Evolutionary conservation across 2,329 filamentous ascomycete genomes (phyloP), one percentile per base, ranked within the genome.

Genomic region (Aspergillus eucalypticola): DNA sequence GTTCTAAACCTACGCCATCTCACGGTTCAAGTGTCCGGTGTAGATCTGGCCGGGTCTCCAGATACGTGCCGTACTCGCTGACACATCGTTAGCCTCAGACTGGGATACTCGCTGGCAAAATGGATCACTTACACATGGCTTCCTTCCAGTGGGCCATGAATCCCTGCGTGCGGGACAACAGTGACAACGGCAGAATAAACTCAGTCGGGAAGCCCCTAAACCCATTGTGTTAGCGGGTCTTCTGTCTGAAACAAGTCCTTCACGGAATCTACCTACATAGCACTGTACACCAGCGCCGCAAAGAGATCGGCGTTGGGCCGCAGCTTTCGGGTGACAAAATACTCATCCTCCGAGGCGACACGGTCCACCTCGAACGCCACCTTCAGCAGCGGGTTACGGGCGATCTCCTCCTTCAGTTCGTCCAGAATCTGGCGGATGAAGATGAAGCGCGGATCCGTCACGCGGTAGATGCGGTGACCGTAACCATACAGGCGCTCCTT

Each of bases 401-500:
- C 55, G 15, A 68, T 56, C 8, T 59, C 57, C 15, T 61, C 61
- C 17, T 54, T 10, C 46, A 70, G 59, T n/a, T 70, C 67, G 7
- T 66, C 57, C 17, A 75, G 58, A 21, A 73, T 62, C 53, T 76
- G 70, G 5, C 78, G 74, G 61, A 85, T 83, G 35, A 80, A 80
- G 5, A 75, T 82, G 10, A 77, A 80, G 2, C 83, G 79, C 3
- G 83, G 83, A 62, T 85, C 83, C 80, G 71, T 84, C 83, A 23
- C 84, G 79, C 19, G 82, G 77, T 71, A 63, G 15, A 61, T 54
- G 2, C 61, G 59, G 35, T 86, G 83, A 3, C 83, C 83, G 67
- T 84, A 84, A 8, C 83, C 83, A 25, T 84, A 83, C 1, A 86
- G 77, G 6, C 84, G 79, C 6, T 78, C 75, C 69, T 85, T 81